Percentiles rank a stretch among this genome's conserved stretches.
Evolutionary conservation across 345 rosid genomes (phyloP).

Genomic region (Citrus hindsii): DNA sequence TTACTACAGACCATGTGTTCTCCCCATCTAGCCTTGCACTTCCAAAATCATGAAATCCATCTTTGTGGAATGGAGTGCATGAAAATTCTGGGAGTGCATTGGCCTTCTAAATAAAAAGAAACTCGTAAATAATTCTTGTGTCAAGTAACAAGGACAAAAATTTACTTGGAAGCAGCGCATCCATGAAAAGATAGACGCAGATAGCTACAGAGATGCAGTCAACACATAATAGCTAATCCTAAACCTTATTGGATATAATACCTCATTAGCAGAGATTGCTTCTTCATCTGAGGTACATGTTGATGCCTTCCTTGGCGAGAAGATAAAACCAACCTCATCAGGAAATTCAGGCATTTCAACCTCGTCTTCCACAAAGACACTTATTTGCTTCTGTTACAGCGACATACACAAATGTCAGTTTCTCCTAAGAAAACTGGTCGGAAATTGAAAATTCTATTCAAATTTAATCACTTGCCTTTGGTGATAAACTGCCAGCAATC

Average conservation of each 20-base stretch:
- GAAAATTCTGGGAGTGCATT: conserved; percentile 4
- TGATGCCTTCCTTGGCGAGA: conserved; percentile 24
- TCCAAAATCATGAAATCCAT: conserved; percentile 16
- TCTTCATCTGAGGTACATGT: conserved; percentile 28
- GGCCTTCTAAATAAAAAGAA: conserved; percentile 14
- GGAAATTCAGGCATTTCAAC: conserved; percentile 58
- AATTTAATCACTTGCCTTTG: conserved; percentile 30
- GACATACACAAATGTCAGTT: not conserved
- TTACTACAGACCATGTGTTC: conserved; percentile 26
- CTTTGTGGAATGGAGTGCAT: conserved; percentile 5
- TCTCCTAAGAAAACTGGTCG: too few relatives aligned
- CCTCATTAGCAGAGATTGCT: conserved; percentile 41
- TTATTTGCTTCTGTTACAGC: conserved; percentile 25
- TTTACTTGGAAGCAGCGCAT: not conserved
- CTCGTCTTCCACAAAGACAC: conserved; percentile 39
- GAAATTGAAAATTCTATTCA: not conserved
- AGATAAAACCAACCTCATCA: conserved; percentile 26
- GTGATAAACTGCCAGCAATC: conserved; percentile 11
- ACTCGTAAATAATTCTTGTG: not conserved
- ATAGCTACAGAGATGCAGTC: not conserved
- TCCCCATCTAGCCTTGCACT: conserved; percentile 26
- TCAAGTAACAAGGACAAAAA: not conserved
- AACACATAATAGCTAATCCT: not conserved
- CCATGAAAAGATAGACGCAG: not conserved
- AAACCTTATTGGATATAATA: conserved; percentile 8